Base-by-base conservation (phyloP, 345 rosid species). In the Nasturtium officinale region DNA sequence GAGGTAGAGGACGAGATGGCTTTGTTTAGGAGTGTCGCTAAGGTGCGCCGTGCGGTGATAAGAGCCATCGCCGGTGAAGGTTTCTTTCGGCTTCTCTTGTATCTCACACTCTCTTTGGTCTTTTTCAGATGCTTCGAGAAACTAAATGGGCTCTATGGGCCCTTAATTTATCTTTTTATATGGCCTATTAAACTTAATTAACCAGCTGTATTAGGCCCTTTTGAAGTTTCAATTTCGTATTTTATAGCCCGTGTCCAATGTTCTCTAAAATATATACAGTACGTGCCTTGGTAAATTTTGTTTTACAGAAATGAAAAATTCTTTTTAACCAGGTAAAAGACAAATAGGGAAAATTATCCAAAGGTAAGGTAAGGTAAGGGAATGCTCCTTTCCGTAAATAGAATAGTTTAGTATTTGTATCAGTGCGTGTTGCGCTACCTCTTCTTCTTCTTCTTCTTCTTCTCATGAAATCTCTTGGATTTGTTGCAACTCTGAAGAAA, bases 21-120 rank as follows among this genome's bases (percentile, higher is more conserved):
- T 59, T 84, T 83, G 56, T 11, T 52, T 2, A 85, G 30, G 20
- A 84, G 64, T 3, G 82, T 73, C 26, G 86, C 81, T 58, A 89
- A 6, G 20, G 56, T 74, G 63, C 96, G 94, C 67, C 96, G 86
- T 6, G 82, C 48, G 50, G 82, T 64, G 64, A 80, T 16, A 59
- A 55, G 55, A 78, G 96, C 96, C 98, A 93, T 92, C 75, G 75
- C 61, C 61, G 79, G 70, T 67, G 71, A 73, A 78, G 70, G 76
- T 23, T 23, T 76, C 47, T 23, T 23, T 76, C 47, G 6, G 57
- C 10, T 75, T 21, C 69, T 52, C 60, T 8, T 59, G 66, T 56
- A 1, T 6, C 67, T 20, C 16, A 18, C 13, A 17, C 18, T 3
- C 25, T 1, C 25, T 53, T 35, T 12, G 1, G 7, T 75, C 23